phyloP scores from a whole-genome alignment of 257 asterid species.

The Capsicum rhomboideum region DNA sequence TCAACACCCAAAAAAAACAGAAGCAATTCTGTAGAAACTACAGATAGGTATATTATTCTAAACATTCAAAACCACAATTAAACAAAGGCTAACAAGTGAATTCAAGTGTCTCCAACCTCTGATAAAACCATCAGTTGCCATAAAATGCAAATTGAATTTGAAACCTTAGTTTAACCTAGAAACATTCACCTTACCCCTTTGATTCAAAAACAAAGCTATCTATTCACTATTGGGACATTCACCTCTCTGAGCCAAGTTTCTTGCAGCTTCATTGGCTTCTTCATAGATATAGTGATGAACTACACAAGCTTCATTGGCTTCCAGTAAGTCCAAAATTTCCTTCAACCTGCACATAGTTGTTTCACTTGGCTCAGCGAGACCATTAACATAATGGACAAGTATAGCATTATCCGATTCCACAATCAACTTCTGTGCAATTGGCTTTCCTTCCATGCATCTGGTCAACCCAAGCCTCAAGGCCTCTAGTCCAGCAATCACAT shows the following conservation, averaged over 20 bases:
- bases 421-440: not conserved
- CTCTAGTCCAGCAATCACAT: not conserved
- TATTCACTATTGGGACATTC: not conserved
- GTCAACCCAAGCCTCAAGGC: not conserved
- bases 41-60: not conserved
- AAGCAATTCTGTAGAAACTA: too few species aligned
- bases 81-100: not conserved
- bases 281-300: not conserved
- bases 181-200: not conserved
- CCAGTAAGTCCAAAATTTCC: not conserved
- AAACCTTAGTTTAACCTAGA: not conserved
- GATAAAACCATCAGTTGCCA: not conserved
- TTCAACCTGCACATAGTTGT: not conserved
- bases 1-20: too few species aligned
- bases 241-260: not conserved
- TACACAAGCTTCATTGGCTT: not conserved
- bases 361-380: not conserved
- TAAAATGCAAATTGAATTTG: not conserved
- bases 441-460: not conserved
- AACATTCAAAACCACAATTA: not conserved
- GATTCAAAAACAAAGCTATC: not conserved
- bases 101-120: not conserved
- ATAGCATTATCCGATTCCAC: not conserved
- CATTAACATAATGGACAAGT: not conserved
- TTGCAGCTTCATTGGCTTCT: not conserved